Percentiles rank a stretch among this genome's conserved stretches.
These are phyloP conservation scores for Mycosphaerella sp. DNA, from an alignment of 2,329 filamentous ascomycete genomes.

Conservation along the genomic window DNA sequence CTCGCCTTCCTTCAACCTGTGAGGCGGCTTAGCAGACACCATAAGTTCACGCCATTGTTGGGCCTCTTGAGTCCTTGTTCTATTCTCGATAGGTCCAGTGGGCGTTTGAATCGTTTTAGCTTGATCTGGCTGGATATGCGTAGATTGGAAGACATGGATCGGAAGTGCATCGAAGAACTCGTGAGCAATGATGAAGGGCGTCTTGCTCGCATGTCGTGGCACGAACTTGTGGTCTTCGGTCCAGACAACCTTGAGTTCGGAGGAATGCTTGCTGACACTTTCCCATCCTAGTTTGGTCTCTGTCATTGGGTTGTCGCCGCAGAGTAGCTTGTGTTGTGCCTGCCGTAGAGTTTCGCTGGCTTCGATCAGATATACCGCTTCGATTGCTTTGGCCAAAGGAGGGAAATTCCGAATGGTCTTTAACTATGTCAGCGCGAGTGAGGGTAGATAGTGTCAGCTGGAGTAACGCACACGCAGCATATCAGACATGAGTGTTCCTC, in stretches of 20 bases:
- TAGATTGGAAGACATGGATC: conserved; percentile 87
- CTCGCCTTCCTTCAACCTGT: conserved; percentile 43
- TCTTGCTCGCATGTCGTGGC: conserved; percentile 58
- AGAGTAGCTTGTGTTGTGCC: conserved; percentile 74
- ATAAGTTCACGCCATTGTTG: conserved; percentile 78
- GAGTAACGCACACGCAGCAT: conserved; percentile 61
- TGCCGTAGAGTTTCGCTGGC: conserved; percentile 73
- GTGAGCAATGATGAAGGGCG: conserved; percentile 90
- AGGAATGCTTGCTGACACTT: conserved; percentile 67
- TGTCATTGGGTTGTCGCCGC: conserved; percentile 61
- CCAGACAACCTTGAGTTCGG: conserved; percentile 71
- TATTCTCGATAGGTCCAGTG: conserved; percentile 42
- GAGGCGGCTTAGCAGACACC: conserved; percentile 56
- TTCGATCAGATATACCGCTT: conserved; percentile 89
- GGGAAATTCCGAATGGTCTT: conserved; percentile 83
- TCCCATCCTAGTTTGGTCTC: conserved; percentile 68
- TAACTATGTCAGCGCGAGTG: conserved; percentile 11
- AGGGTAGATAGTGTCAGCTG: too few relatives aligned
- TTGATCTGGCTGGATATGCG: conserved; percentile 38
- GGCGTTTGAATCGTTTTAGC: conserved; percentile 42
- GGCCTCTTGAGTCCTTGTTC: conserved; percentile 29
- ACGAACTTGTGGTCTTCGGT: conserved; percentile 82
- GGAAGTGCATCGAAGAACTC: conserved; percentile 98
- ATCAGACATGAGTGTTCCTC: conserved; percentile 96
- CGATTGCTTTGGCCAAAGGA: conserved; percentile 65